These are phyloP conservation scores for Metschnikowia rubicola DNA, from an alignment of 805 yeast genomes.

Conservation along the genomic window DNA sequence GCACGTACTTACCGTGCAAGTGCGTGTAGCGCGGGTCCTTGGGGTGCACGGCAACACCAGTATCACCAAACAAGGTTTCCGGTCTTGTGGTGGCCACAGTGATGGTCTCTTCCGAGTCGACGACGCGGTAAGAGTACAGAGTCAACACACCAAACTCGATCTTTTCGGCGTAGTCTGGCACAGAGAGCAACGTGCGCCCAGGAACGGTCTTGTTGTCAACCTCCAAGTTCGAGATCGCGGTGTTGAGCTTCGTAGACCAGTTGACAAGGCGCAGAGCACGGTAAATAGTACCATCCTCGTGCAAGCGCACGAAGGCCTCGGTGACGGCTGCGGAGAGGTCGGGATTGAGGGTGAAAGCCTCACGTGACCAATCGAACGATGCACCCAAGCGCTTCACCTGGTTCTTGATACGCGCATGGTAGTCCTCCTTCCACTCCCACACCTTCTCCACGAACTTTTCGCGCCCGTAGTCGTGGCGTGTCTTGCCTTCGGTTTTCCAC, in stretches of 20 bases:
- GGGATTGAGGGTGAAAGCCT: constrained; percentile 89
- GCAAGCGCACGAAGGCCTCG: constrained; percentile 87
- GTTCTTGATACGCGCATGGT: constrained; percentile 77
- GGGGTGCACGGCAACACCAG: constrained; percentile 97
- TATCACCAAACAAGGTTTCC: constrained; percentile 96
- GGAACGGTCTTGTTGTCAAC: constrained; percentile 88
- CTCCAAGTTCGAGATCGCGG: constrained; percentile 94
- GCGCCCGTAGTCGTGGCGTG: constrained; percentile 95
- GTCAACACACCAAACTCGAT: constrained; percentile 96
- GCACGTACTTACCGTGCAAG: constrained; percentile 87
- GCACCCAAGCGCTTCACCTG: constrained; percentile 91
- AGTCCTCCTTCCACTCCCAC: constrained; percentile 98
- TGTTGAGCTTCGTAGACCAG: constrained; percentile 93
- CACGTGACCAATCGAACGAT: constrained; percentile 94
- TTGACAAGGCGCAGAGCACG: constrained; percentile 90
- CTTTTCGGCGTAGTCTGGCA: constrained; percentile 87
- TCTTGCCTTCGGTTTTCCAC: constrained; percentile 81
- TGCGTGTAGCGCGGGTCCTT: constrained; percentile 89
- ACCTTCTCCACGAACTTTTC: constrained; percentile 83
- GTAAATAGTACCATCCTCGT: constrained; percentile 93
- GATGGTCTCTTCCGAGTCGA: constrained; percentile 77
- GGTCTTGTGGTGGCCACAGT: constrained; percentile 98
- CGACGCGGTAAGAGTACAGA: constrained; percentile 90
- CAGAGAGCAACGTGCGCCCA: constrained; percentile 74
- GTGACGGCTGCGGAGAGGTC: constrained; percentile 72